A percentile compares a stretch with the other conserved stretches of the same genome.
Conservation (phyloP, 2,329 filamentous ascomycete genomes). For the Venturia aucupariae region DNA sequence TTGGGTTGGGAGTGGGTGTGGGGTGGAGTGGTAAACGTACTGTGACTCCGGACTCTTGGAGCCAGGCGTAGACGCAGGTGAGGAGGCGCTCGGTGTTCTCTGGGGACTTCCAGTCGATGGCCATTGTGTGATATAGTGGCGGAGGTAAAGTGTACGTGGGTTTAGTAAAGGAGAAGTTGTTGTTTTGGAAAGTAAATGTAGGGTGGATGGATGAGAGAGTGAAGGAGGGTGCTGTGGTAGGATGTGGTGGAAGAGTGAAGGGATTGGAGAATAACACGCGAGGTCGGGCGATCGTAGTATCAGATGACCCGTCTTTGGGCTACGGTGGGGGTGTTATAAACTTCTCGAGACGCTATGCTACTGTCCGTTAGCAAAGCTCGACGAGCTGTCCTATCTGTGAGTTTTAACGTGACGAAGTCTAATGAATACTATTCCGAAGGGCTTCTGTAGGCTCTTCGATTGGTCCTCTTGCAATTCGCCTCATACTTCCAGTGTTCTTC, state of each 20-base stretch:
- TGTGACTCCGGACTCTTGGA: conserved; percentile 21
- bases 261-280: not conserved
- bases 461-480: too few relatives aligned
- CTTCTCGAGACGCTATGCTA: not conserved
- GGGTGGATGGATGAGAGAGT: not conserved
- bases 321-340: not conserved
- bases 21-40: conserved; percentile 19
- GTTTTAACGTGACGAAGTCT: too few relatives aligned
- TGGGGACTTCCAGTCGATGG: conserved; percentile 29
- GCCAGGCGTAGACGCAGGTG: conserved; percentile 30
- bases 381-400: too few relatives aligned
- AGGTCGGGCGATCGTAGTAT: not conserved
- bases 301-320: not conserved
- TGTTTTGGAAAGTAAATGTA: not conserved
- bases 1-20: not conserved
- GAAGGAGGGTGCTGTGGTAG: not conserved
- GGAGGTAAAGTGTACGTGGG: not conserved
- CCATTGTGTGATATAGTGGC: conserved; percentile 19
- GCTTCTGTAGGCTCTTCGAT: too few relatives aligned
- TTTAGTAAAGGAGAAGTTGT: not conserved
- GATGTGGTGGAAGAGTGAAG: not conserved
- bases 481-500: not conserved
- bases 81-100: conserved; percentile 31
- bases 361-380: too few relatives aligned
- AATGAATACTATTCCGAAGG: too few relatives aligned